phyloP scores from a whole-genome alignment of 768 basidiomycete species.

The Lactifluus volemus region DNA sequence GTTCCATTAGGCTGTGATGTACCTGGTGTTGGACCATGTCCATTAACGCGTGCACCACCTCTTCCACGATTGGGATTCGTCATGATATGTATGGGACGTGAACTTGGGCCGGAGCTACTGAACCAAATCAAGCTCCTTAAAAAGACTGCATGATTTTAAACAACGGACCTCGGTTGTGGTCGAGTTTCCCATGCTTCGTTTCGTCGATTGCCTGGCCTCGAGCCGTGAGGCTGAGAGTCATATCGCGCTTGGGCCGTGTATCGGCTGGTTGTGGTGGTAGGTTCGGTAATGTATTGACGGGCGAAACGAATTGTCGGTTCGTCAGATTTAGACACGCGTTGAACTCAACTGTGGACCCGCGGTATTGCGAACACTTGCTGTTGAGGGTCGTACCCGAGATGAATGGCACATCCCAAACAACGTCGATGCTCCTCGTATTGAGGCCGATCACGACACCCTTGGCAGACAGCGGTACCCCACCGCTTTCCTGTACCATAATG shows the following conservation, averaged over 20 bases:
- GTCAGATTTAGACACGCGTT: constrained; percentile 85
- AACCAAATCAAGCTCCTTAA: background rate
- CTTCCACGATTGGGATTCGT: constrained; percentile 60
- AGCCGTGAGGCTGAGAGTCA: constrained; percentile 57
- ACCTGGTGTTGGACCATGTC: constrained; percentile 18
- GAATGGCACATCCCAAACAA: constrained; percentile 93
- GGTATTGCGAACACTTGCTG: constrained; percentile 89
- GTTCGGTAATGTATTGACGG: constrained; percentile 36
- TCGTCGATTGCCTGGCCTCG: constrained; percentile 43
- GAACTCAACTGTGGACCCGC: constrained; percentile 83
- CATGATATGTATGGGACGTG: constrained; percentile 57
- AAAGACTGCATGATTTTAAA: background rate
- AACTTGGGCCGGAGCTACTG: constrained; percentile 24
- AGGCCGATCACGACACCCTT: constrained; percentile 94
- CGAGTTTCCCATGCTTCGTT: constrained; percentile 57
- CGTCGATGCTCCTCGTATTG: constrained; percentile 81
- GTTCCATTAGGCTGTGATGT: constrained; percentile 19
- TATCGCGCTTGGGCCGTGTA: constrained; percentile 53
- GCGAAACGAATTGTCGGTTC: constrained; percentile 74
- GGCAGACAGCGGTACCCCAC: constrained; percentile 79
- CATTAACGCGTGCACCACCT: constrained; percentile 22
- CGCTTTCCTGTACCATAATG: constrained; percentile 92
- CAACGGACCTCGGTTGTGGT: constrained; percentile 27
- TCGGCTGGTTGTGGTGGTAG: constrained; percentile 40
- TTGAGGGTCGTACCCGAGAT: constrained; percentile 85